Evolutionary conservation across 2,329 filamentous ascomycete species (phyloP), one percentile per base, ranked within the genome.

Genomic region (Diaporthe citriasiana): DNA sequence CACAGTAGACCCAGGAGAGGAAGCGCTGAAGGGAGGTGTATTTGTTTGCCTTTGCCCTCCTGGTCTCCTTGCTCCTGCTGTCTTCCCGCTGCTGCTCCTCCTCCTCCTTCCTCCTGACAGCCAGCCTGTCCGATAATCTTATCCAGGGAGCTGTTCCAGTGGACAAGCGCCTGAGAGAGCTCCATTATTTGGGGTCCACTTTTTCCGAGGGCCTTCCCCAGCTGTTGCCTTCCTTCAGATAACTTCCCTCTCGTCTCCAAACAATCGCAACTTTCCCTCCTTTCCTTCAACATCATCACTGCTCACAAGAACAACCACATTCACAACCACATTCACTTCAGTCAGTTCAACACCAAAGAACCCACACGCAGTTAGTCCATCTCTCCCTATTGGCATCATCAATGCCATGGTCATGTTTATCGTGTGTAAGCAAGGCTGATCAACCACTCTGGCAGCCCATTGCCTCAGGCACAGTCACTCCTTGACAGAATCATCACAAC

Each of bases 381-480:
- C 17, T 13, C 33, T 40, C n/a, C n/a, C 47, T 9, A 25, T 51
- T 38, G 12, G 1, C 22, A 38, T 27, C 30, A 9, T 38, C 33
- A 40, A 40, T 47, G 27, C 5, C 22, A 6, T 40, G 33, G 25
- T 40, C 8, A 40, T 40, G n/a, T 53, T 51, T 35, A 9, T 27
- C 8, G 22, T 22, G 17, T 35, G 47, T 19, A 27, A 19, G n/a
- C 25, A 53, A 53, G 25, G 53, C 63, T 68, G 27, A 27, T 5
- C 33, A 40, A 13, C 22, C 22, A 13, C 2, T 15, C 38, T n/a
- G 51, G 60, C 45, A 38, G 15, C 63, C 15, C 47, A 68, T 9
- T 53, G 63, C 63, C 47, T 40, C 15, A 30, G 63, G 63, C 63
- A 68, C n/a, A 38, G n/a, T 35, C 47, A 51, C 27, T 50, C 42